Conservation (phyloP, 306 rosid genomes). For the Vicia faba region DNA sequence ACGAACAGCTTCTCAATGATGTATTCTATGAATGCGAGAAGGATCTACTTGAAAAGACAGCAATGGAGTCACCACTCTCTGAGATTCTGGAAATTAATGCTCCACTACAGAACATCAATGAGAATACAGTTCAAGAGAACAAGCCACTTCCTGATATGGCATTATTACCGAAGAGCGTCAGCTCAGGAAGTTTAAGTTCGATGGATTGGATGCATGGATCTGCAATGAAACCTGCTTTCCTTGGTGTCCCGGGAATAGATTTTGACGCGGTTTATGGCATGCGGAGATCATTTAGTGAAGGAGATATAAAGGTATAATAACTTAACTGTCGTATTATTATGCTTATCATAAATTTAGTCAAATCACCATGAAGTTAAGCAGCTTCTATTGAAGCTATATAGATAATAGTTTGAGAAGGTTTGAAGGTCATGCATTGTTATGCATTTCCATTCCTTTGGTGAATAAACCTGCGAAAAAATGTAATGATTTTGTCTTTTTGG, state of each 20-base stretch:
- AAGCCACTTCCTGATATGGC: slow-evolving; percentile 50
- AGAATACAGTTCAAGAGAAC: slow-evolving; percentile 57
- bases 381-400: slow-evolving; percentile 9
- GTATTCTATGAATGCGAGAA: slow-evolving; percentile 75
- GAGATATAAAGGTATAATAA: slow-evolving; percentile 85
- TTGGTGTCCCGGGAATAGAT: slow-evolving; percentile 72
- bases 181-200: slow-evolving; percentile 72
- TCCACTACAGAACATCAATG: slow-evolving; percentile 54
- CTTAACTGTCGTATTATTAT: slow-evolving; percentile 5
- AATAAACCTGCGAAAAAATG: slow-evolving; percentile 4
- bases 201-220: slow-evolving; percentile 79
- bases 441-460: not conserved
- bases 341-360: slow-evolving; percentile 25
- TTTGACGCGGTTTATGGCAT: slow-evolving; percentile 69
- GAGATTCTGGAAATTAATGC: slow-evolving; percentile 71
- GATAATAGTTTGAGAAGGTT: slow-evolving; percentile 7
- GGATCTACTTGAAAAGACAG: slow-evolving; percentile 78
- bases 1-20: slow-evolving; percentile 81
- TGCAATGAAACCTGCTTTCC: slow-evolving; percentile 57
- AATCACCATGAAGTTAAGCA: slow-evolving; percentile 18
- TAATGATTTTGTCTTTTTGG: slow-evolving; percentile 55
- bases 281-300: slow-evolving; percentile 90
- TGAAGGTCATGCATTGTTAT: not conserved
- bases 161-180: slow-evolving; percentile 64
- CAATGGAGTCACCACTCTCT: slow-evolving; percentile 53